These are phyloP conservation scores for Melampsora americana DNA, from an alignment of 1,284 basidiomycete species.

Conservation along the genomic window DNA sequence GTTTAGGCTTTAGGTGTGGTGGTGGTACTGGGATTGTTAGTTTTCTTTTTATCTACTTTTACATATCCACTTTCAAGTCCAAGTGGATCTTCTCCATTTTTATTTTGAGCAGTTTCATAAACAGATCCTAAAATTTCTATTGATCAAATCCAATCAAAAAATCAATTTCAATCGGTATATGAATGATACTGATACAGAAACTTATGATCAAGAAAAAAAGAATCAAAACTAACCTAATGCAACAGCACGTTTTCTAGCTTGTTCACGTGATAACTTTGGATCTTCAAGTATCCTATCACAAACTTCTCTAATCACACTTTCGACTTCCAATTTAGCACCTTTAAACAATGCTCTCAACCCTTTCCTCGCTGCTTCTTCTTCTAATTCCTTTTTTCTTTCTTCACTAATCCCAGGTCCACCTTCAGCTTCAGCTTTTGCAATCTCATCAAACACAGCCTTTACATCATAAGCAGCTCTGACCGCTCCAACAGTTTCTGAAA, in stretches of 20 bases:
- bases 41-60: slow-evolving; percentile 42
- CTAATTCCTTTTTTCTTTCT: slow-evolving; percentile 82
- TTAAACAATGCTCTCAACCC: slow-evolving; percentile 55
- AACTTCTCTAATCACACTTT: slow-evolving; percentile 86
- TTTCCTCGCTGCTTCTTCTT: slow-evolving; percentile 95
- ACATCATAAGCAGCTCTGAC: slow-evolving; percentile 84
- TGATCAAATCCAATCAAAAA: neutral
- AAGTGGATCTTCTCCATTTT: slow-evolving; percentile 39
- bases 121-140: slow-evolving; percentile 41
- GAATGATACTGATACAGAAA: too few species aligned
- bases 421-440: slow-evolving; percentile 68
- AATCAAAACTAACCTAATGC: slow-evolving; percentile 39
- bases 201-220: too few species aligned
- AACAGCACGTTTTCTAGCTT: slow-evolving; percentile 36
- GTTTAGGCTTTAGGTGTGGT: neutral
- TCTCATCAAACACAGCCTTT: slow-evolving; percentile 90
- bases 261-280: slow-evolving; percentile 36
- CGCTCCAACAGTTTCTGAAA: slow-evolving; percentile 87
- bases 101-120: slow-evolving; percentile 40
- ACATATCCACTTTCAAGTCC: slow-evolving; percentile 41
- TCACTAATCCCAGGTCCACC: slow-evolving; percentile 80
- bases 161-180: too few species aligned
- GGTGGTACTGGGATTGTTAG: neutral
- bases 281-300: slow-evolving; percentile 77
- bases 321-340: slow-evolving; percentile 90